A percentile compares a stretch with the other conserved stretches of the same genome.
phyloP scores from a whole-genome alignment of 176 grass and related monocot species.

The Aegilops tauschii region DNA sequence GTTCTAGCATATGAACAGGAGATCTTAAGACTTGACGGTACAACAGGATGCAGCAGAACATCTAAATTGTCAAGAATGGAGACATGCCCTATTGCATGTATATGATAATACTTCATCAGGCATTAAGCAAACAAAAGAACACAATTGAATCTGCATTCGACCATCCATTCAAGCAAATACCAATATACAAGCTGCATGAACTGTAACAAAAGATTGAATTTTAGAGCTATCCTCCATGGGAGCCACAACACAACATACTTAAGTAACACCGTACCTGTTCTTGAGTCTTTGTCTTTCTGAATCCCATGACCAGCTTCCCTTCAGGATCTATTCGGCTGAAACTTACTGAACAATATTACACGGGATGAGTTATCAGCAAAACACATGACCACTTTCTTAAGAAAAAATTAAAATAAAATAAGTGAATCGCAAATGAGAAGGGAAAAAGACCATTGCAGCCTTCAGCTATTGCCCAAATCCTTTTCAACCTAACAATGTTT shows the following conservation, averaged over 20 bases:
- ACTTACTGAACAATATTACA: conserved; percentile 60
- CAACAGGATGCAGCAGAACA: conserved; percentile 5
- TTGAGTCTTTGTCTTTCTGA: conserved; percentile 76
- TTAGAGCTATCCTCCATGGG: neutral
- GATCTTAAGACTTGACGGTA: neutral
- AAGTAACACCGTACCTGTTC: conserved; percentile 61
- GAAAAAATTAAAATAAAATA: neutral
- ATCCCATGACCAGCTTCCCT: conserved; percentile 96
- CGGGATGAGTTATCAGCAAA: neutral
- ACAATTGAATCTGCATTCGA: neutral
- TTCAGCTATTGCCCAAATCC: neutral
- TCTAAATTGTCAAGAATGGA: neutral
- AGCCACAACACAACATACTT: neutral
- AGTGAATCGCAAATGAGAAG: neutral
- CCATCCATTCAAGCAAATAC: neutral
- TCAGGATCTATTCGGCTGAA: conserved; percentile 96
- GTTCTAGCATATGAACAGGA: neutral
- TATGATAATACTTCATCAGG: neutral
- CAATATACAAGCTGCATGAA: neutral
- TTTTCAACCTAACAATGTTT: neutral
- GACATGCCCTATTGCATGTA: neutral
- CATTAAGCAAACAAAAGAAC: conserved; percentile 4
- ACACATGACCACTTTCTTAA: neutral
- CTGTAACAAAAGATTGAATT: neutral
- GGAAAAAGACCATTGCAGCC: neutral